Base-by-base conservation (phyloP, 495 filamentous ascomycete species). In the Aspergillus sclerotioniger region DNA sequence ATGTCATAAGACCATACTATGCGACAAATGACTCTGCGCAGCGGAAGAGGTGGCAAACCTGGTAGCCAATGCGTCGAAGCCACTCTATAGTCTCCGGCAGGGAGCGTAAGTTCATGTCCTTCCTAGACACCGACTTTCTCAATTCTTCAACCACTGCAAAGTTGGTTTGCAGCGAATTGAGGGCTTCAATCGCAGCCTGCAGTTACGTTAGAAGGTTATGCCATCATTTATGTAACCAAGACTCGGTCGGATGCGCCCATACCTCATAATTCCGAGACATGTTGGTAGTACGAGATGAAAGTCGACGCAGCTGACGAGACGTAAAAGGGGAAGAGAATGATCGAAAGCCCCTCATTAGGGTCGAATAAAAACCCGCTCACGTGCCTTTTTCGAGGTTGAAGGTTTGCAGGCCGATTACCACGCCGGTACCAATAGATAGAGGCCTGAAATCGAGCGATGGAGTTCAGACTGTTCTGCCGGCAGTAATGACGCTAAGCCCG, bases 141-240 rank as follows among this genome's bases (percentile, higher is more conserved):
- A 93, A 83, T 51, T 85, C 82, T 57, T 96, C 84, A 33, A 97
- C 82, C 46, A 90, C 80, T 43, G 85, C 80, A 69, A 86, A 91
- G 56, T 96, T 96, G 16, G 89, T 90, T 67, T 98, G 94, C 33
- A 96, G 80, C 16, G 90, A 86, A 68, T 98, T 98, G 69, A 98
- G 86, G 25, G 90, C 82, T 53, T 87, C 78, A 57, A 98, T 84
- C 16, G 94, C 94, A 74, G 90, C 90, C 76, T 79, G 44, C 32
- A 39, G 17, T 35, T 9, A 46, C n/a, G 20, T 57, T 55, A 64
- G 53, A 35, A n/a, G 2, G 21, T 41, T 17, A 29, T 21, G 5
- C 35, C 19, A 55, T 19, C 16, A 25, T 25, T 25, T 25, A 25
- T 25, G 25, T 25, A 2, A 25, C 25, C 25, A 25, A 25, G 25